phyloP scores from a whole-genome alignment of 805 yeast genomes.

The Sugiyamaella marilandica region DNA sequence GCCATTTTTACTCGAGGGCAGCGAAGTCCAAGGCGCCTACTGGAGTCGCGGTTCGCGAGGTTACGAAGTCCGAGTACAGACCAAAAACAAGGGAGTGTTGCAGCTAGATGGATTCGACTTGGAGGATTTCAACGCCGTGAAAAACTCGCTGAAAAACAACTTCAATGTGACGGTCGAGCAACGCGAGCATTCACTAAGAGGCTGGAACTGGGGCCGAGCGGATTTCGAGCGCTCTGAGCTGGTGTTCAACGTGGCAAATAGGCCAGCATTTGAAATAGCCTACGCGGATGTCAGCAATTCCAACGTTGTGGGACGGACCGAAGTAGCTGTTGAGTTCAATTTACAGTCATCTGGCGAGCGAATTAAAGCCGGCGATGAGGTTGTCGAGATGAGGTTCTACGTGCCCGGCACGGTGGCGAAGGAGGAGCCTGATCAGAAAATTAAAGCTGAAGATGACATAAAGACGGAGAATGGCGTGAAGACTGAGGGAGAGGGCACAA shows the following conservation, averaged over 20 bases:
- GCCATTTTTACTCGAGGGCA: slow-evolving; percentile 86
- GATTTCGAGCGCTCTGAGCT: slow-evolving; percentile 91
- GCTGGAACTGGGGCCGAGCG: slow-evolving; percentile 98
- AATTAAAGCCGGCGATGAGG: slow-evolving; percentile 83
- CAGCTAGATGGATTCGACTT: slow-evolving; percentile 88
- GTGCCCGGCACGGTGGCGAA: slow-evolving; percentile 75
- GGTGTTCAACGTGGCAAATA: slow-evolving; percentile 76
- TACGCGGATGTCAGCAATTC: slow-evolving; percentile 75
- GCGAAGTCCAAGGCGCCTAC: slow-evolving; percentile 68
- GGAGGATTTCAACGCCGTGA: slow-evolving; percentile 71
- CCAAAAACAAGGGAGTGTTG: slow-evolving; percentile 81
- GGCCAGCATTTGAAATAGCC: slow-evolving; percentile 90
- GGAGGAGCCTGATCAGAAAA: slow-evolving; percentile 29
- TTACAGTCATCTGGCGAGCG: slow-evolving; percentile 45
- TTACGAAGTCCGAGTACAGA: slow-evolving; percentile 80
- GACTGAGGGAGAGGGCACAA: slow-evolving; percentile 26
- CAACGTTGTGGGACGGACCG: slow-evolving; percentile 86
- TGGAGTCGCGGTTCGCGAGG: slow-evolving; percentile 97
- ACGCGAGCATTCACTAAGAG: slow-evolving; percentile 88
- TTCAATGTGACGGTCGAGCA: slow-evolving; percentile 71
- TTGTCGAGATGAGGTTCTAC: slow-evolving; percentile 90
- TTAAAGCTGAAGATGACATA: slow-evolving; percentile 24
- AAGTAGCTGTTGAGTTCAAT: slow-evolving; percentile 85
- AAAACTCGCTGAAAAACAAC: slow-evolving; percentile 75
- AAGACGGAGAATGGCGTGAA: slow-evolving; percentile 27